Evolutionary conservation across 2,329 filamentous ascomycete species (phyloP), one percentile per base, ranked within the genome.

Genomic region (Phialophora macrospora): DNA sequence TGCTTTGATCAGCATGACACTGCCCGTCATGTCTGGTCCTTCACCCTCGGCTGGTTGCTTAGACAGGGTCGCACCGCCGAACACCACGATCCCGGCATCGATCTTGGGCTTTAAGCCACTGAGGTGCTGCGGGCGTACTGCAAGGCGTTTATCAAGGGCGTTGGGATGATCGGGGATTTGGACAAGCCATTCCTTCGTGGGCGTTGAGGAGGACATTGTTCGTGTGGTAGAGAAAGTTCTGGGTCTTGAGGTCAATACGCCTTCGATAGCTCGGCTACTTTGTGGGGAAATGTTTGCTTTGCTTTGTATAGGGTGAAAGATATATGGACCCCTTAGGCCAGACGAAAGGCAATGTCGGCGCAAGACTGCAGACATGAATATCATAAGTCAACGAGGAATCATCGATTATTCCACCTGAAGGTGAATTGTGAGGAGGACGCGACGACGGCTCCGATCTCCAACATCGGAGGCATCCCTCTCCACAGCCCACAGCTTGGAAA

Each of bases 21-120:
- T 92, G 49, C 92, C 92, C 79, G 95, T 92, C 74, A 90, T 87
- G 51, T 87, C 84, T 22, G 83, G 85, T 4, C 80, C 78, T 26
- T 89, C 83, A 64, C 84, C 85, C 60, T 89, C 85, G 5, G 85
- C 81, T 38, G 90, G 89, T 41, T 90, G 82, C 8, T 86, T 83
- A 49, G 90, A 84, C 7, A 94, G 80, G 60, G 89, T 80, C 24
- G 89, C 90, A 49, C 90, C 90, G 88, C 60, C 52, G 54, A 71
- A 71, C 26, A 68, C 66, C 8, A 69, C 65, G 28, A 62, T 64
- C 56, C 68, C 69, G 7, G 62, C 60, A 4, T 68, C 62, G 30
- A 73, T 60, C 46, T 58, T 55, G 9, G 70, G 71, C 49, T 66
- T 69, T 14, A 72, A 24, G 30, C 60, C 66, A 7, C 46, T 30